Evolutionary conservation across 1,139 yeast species (phyloP).

Genomic region (Candida sp.): DNA sequence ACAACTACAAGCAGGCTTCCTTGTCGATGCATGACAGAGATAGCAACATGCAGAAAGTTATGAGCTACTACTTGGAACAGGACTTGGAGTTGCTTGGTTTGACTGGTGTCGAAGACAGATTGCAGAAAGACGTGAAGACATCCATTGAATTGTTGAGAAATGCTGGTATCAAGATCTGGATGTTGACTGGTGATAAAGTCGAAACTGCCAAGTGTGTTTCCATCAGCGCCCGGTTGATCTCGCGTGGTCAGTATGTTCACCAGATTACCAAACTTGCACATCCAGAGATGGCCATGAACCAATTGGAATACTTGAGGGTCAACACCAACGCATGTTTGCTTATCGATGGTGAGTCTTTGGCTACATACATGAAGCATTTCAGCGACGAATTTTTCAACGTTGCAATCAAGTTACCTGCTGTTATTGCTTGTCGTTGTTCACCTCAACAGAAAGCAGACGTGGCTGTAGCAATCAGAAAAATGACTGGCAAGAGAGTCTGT

Average conservation of each 20-base stretch:
- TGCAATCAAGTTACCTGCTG: conserved; percentile 84
- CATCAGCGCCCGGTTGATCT: conserved; percentile 87
- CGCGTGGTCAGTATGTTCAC: conserved; percentile 94
- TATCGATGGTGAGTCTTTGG: conserved; percentile 94
- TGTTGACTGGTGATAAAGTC: conserved; percentile 98
- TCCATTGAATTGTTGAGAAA: conserved; percentile 91
- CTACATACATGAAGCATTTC: conserved; percentile 64
- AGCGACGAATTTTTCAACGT: conserved; percentile 75
- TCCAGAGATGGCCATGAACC: conserved; percentile 69
- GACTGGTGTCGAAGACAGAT: conserved; percentile 97
- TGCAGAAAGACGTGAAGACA: conserved; percentile 89
- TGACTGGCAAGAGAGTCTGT: conserved; percentile 90
- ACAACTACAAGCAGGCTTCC: conserved; percentile 73
- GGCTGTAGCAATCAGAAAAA: conserved; percentile 74
- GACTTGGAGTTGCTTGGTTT: conserved; percentile 88
- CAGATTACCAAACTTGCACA: conserved; percentile 70
- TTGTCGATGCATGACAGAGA: conserved; percentile 84
- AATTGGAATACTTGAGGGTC: conserved; percentile 69
- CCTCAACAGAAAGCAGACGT: conserved; percentile 99
- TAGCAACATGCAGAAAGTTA: conserved; percentile 65
- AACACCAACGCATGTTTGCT: conserved; percentile 79
- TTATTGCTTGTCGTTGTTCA: conserved; percentile 97
- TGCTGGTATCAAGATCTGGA: conserved; percentile 98
- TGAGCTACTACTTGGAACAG: conserved; percentile 73
- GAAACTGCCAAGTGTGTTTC: conserved; percentile 99